Evolutionary conservation across 1,139 yeast genomes (phyloP), one percentile per base, ranked within the genome.

Genomic region (Candida neerlandica): DNA sequence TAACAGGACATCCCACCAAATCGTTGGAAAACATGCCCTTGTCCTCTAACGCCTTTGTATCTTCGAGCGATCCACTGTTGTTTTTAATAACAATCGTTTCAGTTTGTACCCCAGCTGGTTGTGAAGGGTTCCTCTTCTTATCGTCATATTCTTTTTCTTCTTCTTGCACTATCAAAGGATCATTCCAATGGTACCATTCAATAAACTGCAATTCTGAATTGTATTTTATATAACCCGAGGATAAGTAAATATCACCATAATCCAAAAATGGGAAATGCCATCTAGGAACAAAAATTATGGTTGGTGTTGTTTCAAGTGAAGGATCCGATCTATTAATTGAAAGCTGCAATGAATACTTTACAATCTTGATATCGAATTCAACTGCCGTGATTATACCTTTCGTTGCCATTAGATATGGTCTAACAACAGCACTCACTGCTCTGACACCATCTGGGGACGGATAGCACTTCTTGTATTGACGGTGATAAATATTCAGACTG

Each of bases 351-450:
- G 69, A 62, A 58, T 81, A 88, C 37, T 65, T 67, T n/a, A 69
- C 69, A 1, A 67, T 61, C 44, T 67, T 66, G 51, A 86, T 56
- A 54, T 85, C 83, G 61, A 88, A 89, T 47, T 78, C 83, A 11
- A 85, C 78, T 1, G 64, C 63, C 21, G 66, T 63, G 4, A 78
- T 65, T 12, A 71, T 68, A 0, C 96, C 96, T 43, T 71, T 71
- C 0, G 85, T 75, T 3, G 85, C 80, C 3, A 82, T 64, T 1
- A 88, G 82, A 57, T 77, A 88, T 1, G 97, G 97, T 45, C 97
- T 74, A 19, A 88, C 70, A 2, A 86, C 78, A 0, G 96, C 89
- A 49, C 78, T 78, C 2, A 79, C 75, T 0, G 92, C 95, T 47
- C 97, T 71, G 1, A 84, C 78, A 0, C 95, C 95, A 52, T 78